Percentiles rank a stretch among this genome's conserved stretches.
Evolutionary conservation across 2,329 filamentous ascomycete species (phyloP).

Genomic region (Diaporthe velutina): DNA sequence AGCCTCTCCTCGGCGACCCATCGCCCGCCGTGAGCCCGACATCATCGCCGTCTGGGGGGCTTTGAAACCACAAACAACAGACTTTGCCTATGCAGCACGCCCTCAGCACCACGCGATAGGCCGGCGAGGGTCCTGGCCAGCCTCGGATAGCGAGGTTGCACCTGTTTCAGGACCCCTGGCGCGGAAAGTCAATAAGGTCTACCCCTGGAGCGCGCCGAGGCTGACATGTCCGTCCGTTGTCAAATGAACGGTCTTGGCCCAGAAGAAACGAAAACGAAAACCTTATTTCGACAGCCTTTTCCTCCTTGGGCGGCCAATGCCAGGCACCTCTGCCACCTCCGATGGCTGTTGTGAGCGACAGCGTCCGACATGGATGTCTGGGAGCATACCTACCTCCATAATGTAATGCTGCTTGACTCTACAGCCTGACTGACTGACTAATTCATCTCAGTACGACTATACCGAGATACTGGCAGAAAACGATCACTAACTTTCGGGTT

Average conservation of each 20-base stretch:
- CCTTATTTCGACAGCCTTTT: background rate
- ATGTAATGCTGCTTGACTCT: slow-evolving; percentile 6
- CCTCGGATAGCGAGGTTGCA: slow-evolving; percentile 10
- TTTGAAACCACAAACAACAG: slow-evolving; percentile 10
- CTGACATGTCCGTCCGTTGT: slow-evolving; percentile 21
- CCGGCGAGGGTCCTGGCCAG: background rate
- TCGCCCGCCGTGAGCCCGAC: background rate
- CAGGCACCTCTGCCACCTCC: background rate
- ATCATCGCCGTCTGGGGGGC: background rate
- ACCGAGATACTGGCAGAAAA: slow-evolving; percentile 23
- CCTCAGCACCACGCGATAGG: slow-evolving; percentile 10
- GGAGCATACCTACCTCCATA: slow-evolving; percentile 1
- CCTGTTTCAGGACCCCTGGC: slow-evolving; percentile 25
- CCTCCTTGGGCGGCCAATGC: slow-evolving; percentile 1
- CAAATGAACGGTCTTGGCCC: slow-evolving; percentile 27
- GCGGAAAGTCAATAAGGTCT: slow-evolving; percentile 4
- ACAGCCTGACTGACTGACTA: background rate
- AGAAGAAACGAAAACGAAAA: slow-evolving; percentile 30
- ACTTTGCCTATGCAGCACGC: background rate
- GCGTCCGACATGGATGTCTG: background rate
- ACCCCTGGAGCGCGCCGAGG: slow-evolving; percentile 20
- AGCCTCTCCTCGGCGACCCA: background rate
- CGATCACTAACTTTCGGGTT: slow-evolving; percentile 6
- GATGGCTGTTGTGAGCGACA: slow-evolving; percentile 1
- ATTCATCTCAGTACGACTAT: background rate